phyloP scores from a whole-genome alignment of 495 filamentous ascomycete species.

The Friedmanniomyces simplex region DNA sequence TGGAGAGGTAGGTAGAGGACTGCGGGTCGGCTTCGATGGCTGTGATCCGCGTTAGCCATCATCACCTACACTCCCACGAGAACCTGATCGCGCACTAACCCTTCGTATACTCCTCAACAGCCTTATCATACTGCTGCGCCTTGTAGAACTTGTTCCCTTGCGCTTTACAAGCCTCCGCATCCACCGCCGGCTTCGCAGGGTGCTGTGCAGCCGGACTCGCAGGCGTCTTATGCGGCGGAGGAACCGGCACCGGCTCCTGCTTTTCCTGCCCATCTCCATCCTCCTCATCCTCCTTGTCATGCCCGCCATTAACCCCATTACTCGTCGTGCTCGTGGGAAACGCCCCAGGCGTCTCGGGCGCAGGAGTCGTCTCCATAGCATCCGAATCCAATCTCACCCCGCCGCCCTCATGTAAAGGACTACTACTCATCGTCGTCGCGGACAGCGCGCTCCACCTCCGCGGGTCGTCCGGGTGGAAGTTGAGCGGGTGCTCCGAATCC shows the following conservation, averaged over 20 bases:
- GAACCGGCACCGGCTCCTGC: constrained; percentile 51
- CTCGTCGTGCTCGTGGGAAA: constrained; percentile 22
- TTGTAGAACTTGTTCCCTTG: constrained; percentile 96
- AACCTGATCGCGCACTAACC: constrained; percentile 41
- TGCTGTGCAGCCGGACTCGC: constrained; percentile 47
- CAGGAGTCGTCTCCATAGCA: constrained; percentile 28
- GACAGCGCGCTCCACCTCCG: constrained; percentile 48
- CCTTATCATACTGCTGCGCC: constrained; percentile 70
- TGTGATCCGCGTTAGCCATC: constrained; percentile 27
- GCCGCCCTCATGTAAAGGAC: constrained; percentile 49
- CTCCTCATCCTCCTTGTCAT: constrained; percentile 37
- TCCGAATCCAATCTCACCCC: constrained; percentile 34
- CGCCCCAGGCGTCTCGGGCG: constrained; percentile 21
- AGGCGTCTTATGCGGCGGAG: constrained; percentile 57
- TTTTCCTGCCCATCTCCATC: constrained; percentile 34
- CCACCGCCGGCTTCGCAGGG: constrained; percentile 39
- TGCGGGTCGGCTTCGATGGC: constrained; percentile 70
- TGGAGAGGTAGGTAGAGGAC: constrained; percentile 84
- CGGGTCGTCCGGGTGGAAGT: constrained; percentile 77
- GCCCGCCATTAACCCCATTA: constrained; percentile 43
- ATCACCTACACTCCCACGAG: neutral
- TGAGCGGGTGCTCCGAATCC: constrained; percentile 58
- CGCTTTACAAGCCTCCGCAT: constrained; percentile 83
- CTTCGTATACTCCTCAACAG: constrained; percentile 88
- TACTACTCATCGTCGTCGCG: constrained; percentile 38